Evolutionary conservation across 1,284 basidiomycete species (phyloP).

Genomic region (Heimioporus retisporus): DNA sequence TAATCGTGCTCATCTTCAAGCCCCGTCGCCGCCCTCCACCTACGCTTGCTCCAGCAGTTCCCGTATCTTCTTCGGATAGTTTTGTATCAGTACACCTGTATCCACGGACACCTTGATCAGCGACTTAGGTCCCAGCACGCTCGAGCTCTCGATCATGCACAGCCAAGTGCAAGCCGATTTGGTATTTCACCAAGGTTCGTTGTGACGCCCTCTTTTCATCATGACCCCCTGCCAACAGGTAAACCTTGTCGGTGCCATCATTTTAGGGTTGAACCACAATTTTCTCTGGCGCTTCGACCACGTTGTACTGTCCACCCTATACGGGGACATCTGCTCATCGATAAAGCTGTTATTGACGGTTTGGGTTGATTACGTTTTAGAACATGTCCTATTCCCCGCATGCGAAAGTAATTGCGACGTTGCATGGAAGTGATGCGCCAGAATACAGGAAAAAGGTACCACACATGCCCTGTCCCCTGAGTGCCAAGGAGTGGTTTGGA

Average conservation of each 20-base stretch:
- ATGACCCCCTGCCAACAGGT: constrained; percentile 22
- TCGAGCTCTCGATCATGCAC: constrained; percentile 15
- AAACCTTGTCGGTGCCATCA: constrained; percentile 18
- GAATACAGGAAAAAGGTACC: constrained; percentile 20
- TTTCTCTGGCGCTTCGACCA: constrained; percentile 17
- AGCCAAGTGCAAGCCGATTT: constrained; percentile 11
- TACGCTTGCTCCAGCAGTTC: constrained; percentile 30
- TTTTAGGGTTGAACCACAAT: constrained; percentile 13
- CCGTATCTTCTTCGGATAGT: constrained; percentile 33
- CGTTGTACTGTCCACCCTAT: constrained; percentile 12
- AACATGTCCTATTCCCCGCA: constrained; percentile 5
- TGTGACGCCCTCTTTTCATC: constrained; percentile 11
- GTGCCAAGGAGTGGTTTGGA: constrained; percentile 13
- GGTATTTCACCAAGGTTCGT: constrained; percentile 32
- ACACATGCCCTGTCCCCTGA: constrained; percentile 3
- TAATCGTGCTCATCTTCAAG: constrained; percentile 86
- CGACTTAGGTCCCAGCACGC: constrained; percentile 26
- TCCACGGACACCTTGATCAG: constrained; percentile 45
- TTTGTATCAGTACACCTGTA: constrained; percentile 44
- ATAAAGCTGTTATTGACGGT: constrained; percentile 21
- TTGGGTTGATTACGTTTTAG: constrained; percentile 21
- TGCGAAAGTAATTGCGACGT: constrained; percentile 7
- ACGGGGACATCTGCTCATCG: constrained; percentile 29
- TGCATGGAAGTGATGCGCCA: constrained; percentile 13
- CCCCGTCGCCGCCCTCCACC: constrained; percentile 61